These are phyloP conservation scores for Paxillus ammoniavirescens DNA, from an alignment of 768 basidiomycete genomes.

Conservation along the genomic window DNA sequence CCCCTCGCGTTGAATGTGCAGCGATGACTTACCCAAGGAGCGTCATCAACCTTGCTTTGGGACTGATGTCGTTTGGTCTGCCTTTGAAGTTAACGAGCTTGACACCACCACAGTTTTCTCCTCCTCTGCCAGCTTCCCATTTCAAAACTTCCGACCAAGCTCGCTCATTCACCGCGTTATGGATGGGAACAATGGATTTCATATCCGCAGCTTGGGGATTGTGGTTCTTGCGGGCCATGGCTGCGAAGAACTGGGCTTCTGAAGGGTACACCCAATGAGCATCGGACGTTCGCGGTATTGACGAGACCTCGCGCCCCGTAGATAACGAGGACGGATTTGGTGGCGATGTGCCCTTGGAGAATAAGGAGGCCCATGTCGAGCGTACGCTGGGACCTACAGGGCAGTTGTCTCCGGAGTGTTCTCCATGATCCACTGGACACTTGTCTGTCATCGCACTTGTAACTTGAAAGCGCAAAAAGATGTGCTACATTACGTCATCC, in stretches of 20 bases:
- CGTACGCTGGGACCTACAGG: constrained; percentile 64
- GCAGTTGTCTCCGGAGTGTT: constrained; percentile 41
- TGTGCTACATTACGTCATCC: neutral
- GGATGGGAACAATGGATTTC: constrained; percentile 95
- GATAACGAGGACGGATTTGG: constrained; percentile 45
- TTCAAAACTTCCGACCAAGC: constrained; percentile 81
- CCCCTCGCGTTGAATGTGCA: neutral
- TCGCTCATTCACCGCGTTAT: constrained; percentile 97
- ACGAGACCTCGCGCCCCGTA: constrained; percentile 75
- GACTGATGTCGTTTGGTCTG: constrained; percentile 73
- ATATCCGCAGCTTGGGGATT: constrained; percentile 86
- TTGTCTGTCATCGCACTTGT: constrained; percentile 28
- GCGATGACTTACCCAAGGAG: constrained; percentile 71
- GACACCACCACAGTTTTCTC: constrained; percentile 77
- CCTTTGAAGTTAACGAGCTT: constrained; percentile 92
- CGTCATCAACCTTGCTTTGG: constrained; percentile 78
- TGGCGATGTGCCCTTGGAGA: constrained; percentile 13
- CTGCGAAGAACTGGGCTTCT: constrained; percentile 97
- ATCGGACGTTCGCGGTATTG: constrained; percentile 74
- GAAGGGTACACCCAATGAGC: constrained; percentile 97
- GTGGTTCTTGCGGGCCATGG: constrained; percentile 94
- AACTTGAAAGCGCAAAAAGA: neutral
- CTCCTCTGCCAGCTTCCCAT: constrained; percentile 83
- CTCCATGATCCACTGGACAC: constrained; percentile 51
- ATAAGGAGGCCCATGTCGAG: constrained; percentile 40